Conservation (phyloP, 2,329 filamentous ascomycete species). For the Colletotrichum abscissum region DNA sequence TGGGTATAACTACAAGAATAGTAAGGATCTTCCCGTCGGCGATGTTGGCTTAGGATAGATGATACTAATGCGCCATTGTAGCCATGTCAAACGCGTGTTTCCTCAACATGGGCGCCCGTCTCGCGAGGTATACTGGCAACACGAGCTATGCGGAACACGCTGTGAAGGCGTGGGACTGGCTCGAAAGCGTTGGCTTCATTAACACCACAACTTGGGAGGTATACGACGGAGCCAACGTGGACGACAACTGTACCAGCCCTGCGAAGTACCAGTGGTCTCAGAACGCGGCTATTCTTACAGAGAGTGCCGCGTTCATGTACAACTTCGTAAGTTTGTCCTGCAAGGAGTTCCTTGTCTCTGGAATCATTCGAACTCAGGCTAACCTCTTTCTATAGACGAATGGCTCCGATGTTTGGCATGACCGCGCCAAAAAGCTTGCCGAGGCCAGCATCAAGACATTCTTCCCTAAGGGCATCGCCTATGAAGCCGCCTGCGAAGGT, state of each 20-base stretch:
- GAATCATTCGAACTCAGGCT: constrained; percentile 46
- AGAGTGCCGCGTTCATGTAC: constrained; percentile 70
- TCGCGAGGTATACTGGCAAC: constrained; percentile 71
- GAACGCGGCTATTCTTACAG: constrained; percentile 62
- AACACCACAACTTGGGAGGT: constrained; percentile 66
- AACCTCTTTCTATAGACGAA: constrained; percentile 45
- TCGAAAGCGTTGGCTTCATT: constrained; percentile 59
- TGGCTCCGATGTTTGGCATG: constrained; percentile 37
- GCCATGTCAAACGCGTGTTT: constrained; percentile 60
- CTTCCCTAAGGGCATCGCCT: constrained; percentile 66
- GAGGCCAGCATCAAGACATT: constrained; percentile 54
- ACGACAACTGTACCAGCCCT: constrained; percentile 62
- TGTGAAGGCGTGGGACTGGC: constrained; percentile 68
- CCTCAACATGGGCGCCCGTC: constrained; percentile 65
- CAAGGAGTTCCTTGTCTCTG: not conserved
- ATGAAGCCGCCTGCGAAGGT: constrained; percentile 70
- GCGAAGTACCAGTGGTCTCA: constrained; percentile 66
- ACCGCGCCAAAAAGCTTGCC: constrained; percentile 54
- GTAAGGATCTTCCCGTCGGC: constrained; percentile 27
- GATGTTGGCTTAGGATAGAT: not conserved
- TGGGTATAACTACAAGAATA: constrained; percentile 75
- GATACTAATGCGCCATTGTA: not conserved
- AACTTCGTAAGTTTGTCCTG: constrained; percentile 51
- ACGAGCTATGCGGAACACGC: constrained; percentile 67
- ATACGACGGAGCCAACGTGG: constrained; percentile 66